A percentile compares a stretch with the other conserved stretches of the same genome.
These are phyloP conservation scores for Helichrysum umbraculigerum DNA, from an alignment of 129 eudicot genomes.

Conservation along the genomic window DNA sequence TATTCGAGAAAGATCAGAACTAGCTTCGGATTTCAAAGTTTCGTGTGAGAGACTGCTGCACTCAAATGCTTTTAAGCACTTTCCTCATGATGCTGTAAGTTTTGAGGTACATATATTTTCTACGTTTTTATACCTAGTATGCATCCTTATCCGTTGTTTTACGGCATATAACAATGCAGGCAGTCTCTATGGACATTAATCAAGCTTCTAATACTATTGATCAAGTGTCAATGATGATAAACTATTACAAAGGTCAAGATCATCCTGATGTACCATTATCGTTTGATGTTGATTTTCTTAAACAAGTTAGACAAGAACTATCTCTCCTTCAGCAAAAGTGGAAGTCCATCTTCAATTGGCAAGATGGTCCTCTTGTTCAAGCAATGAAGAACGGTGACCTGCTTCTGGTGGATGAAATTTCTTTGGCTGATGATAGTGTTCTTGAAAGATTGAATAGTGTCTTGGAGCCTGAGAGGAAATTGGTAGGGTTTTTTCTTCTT, in stretches of 20 bases:
- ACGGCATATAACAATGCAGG: constrained; percentile 44
- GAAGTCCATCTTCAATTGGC: constrained; percentile 86
- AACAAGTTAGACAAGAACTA: constrained; percentile 37
- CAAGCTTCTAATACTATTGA: constrained; percentile 63
- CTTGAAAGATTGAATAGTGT: constrained; percentile 96
- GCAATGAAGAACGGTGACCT: constrained; percentile 93
- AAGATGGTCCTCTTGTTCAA: constrained; percentile 96
- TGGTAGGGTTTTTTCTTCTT: constrained; percentile 50
- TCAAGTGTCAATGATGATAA: constrained; percentile 47
- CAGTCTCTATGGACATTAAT: constrained; percentile 63
- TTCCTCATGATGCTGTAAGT: constrained; percentile 59
- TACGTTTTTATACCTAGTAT: not conserved
- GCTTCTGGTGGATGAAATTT: constrained; percentile 91
- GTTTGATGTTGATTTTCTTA: constrained; percentile 48
- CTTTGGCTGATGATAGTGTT: constrained; percentile 98
- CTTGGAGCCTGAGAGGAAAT: constrained; percentile 91
- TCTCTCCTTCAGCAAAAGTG: constrained; percentile 61
- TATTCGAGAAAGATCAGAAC: constrained; percentile 77
- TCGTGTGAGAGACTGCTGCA: constrained; percentile 52
- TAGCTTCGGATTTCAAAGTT: constrained; percentile 53
- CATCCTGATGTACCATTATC: constrained; percentile 46
- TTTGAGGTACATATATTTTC: constrained; percentile 1
- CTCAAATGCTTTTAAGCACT: constrained; percentile 51
- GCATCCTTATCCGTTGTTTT: constrained; percentile 1
- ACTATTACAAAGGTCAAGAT: constrained; percentile 45